Base-by-base conservation (phyloP, 2,329 filamentous ascomycete species). In the Clathrospora elynae region DNA sequence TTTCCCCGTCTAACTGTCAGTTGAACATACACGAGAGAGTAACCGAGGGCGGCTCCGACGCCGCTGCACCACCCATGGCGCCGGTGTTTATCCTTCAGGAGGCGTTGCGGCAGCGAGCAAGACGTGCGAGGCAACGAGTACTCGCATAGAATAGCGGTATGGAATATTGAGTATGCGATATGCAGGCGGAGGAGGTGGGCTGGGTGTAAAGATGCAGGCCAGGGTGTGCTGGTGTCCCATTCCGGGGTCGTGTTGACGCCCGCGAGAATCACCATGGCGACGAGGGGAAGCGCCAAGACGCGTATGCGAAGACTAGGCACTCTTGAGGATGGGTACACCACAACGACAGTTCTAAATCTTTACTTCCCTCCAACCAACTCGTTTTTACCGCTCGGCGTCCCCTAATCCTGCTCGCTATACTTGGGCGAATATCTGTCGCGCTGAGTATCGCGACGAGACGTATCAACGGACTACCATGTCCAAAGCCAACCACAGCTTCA, bases 31-130 rank as follows among this genome's bases (percentile, higher is more conserved):
- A 88, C 32, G 85, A 88, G 64, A 87, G 75, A 58, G 83, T 76
- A 61, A 87, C 84, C 37, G 81, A 79, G 57, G 85, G 85, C 59
- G 75, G 74, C 57, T 86, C 85, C 60, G 79, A 74, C 59, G 78
- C 76, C 49, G 61, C 49, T 50, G 78, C 77, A 56, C 78, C 80
- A 70, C 81, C 81, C 83, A 86, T 86, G 35, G 52, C 59, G 67
- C 61, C 55, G 70, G 55, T 64, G 51, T 62, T 56, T 63, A 57
- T 38, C 49, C 24, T 45, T 49, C 49, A 61, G 43, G 38, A 53
- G 35, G 32, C 41, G 35, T 26, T 20, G 50, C 40, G 46, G 37
- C 36, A 42, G 46, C 26, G 34, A 42, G 35, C 32, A 34, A 25
- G 31, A 43, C 32, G 40, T 42, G 44, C 39, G 29, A 42, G 33